Conservation (phyloP, 2,329 filamentous ascomycete species). For the Nemania serpens region DNA sequence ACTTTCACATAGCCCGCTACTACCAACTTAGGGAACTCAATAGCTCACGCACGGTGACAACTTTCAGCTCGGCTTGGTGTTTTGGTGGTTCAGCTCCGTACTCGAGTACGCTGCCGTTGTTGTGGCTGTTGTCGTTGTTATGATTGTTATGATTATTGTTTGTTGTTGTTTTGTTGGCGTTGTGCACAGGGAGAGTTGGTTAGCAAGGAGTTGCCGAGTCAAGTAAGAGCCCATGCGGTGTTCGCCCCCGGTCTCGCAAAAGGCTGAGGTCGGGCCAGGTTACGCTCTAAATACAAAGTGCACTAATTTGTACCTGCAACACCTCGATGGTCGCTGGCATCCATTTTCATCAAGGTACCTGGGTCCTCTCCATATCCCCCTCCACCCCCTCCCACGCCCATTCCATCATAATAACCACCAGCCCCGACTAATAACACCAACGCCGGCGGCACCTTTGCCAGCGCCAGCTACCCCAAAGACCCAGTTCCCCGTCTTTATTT, state of each 20-base stretch:
- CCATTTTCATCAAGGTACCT: slow-evolving; percentile 21
- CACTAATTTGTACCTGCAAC: slow-evolving; percentile 14
- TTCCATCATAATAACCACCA: slow-evolving; percentile 14
- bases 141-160: background rate
- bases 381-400: background rate
- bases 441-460: background rate
- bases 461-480: background rate
- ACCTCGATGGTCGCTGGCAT: slow-evolving; percentile 24
- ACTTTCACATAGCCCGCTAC: background rate
- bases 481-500: background rate
- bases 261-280: slow-evolving; percentile 21
- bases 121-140: background rate
- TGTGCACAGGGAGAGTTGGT: background rate
- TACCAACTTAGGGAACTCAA: background rate
- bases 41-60: background rate
- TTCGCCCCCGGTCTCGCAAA: slow-evolving; percentile 17
- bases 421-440: background rate
- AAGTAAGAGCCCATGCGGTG: background rate
- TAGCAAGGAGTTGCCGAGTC: slow-evolving; percentile 6
- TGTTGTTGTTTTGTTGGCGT: background rate
- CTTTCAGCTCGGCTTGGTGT: background rate
- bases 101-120: background rate
- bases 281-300: slow-evolving; percentile 31
- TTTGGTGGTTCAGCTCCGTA: background rate
- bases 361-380: slow-evolving; percentile 8